Percentiles rank a stretch among this genome's conserved stretches.
These are phyloP conservation scores for Thraustotheca clavata DNA, from an alignment of 352 stramenopile species.

Conservation along the genomic window DNA sequence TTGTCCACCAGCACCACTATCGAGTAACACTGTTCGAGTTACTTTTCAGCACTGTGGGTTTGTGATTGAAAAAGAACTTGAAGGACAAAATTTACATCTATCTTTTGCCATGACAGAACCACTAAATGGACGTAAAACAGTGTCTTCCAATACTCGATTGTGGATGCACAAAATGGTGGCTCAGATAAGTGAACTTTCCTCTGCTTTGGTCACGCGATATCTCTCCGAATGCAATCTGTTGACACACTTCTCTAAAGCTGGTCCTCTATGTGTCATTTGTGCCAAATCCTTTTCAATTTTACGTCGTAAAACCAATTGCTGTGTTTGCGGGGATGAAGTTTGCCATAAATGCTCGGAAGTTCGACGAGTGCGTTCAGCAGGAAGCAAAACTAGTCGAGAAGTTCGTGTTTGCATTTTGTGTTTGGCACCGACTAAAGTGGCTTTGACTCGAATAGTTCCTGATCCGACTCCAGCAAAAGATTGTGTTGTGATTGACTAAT, in stretches of 20 bases:
- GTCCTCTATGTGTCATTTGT: slow-evolving; percentile 29
- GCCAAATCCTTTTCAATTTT: slow-evolving; percentile 66
- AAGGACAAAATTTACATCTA: slow-evolving; percentile 47
- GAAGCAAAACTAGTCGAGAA: neutral
- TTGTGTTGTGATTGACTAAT: neutral
- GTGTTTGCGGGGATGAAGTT: slow-evolving; percentile 67
- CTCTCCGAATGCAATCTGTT: slow-evolving; percentile 49
- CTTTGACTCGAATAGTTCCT: neutral
- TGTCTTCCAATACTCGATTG: slow-evolving; percentile 53
- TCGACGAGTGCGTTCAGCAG: slow-evolving; percentile 32
- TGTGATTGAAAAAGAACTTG: slow-evolving; percentile 59
- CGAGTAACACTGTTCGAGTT: slow-evolving; percentile 66
- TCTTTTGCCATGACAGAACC: slow-evolving; percentile 62
- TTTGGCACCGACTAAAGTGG: neutral
- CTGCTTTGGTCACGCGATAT: slow-evolving; percentile 49
- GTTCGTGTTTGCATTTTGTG: slow-evolving; percentile 1
- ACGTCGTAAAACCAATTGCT: slow-evolving; percentile 72
- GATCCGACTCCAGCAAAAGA: neutral
- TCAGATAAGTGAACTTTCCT: slow-evolving; percentile 49
- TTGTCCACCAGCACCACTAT: slow-evolving; percentile 52
- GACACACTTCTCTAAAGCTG: slow-evolving; percentile 46
- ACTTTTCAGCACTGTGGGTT: slow-evolving; percentile 65
- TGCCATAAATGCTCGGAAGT: slow-evolving; percentile 78
- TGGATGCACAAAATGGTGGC: slow-evolving; percentile 81
- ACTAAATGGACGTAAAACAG: slow-evolving; percentile 46